Conservation (phyloP, 2,329 filamentous ascomycete genomes). For the Calonectria crousiana region DNA sequence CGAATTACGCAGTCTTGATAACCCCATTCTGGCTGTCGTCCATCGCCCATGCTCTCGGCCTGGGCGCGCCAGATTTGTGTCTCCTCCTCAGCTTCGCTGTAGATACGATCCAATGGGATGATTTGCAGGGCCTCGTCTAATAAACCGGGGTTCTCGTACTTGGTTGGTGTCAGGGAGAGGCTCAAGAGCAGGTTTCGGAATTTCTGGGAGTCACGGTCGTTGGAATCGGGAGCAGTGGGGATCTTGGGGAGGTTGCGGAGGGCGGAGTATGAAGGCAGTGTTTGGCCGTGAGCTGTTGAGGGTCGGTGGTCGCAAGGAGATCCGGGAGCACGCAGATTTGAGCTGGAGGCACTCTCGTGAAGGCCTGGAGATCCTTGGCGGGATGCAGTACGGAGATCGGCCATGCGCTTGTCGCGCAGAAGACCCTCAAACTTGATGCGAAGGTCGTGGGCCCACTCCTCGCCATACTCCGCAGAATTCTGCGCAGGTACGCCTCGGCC, state of each 20-base stretch:
- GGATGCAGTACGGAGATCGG: slow-evolving; percentile 70
- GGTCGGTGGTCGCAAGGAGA: slow-evolving; percentile 57
- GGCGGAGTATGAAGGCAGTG: slow-evolving; percentile 62
- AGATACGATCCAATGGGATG: slow-evolving; percentile 91
- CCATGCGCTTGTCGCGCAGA: slow-evolving; percentile 87
- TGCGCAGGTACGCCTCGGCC: slow-evolving; percentile 50
- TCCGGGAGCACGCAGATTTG: slow-evolving; percentile 58
- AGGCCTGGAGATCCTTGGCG: slow-evolving; percentile 72
- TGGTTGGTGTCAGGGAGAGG: slow-evolving; percentile 87
- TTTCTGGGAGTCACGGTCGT: slow-evolving; percentile 76
- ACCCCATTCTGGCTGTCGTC: slow-evolving; percentile 88
- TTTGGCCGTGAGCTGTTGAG: slow-evolving; percentile 59
- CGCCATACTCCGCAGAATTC: slow-evolving; percentile 65
- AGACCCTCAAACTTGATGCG: slow-evolving; percentile 88
- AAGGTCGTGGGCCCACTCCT: slow-evolving; percentile 83
- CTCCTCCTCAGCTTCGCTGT: slow-evolving; percentile 94
- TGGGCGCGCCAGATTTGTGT: slow-evolving; percentile 88
- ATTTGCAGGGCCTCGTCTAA: slow-evolving; percentile 90
- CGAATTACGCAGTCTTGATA: slow-evolving; percentile 97
- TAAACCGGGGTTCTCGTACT: slow-evolving; percentile 96
- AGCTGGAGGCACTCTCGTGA: slow-evolving; percentile 63
- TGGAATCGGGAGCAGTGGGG: slow-evolving; percentile 77
- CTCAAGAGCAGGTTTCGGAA: slow-evolving; percentile 87
- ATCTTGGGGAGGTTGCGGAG: slow-evolving; percentile 65
- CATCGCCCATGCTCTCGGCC: slow-evolving; percentile 87